Conservation (phyloP, 1,284 basidiomycete genomes). For the Neonothopanus nambi region DNA sequence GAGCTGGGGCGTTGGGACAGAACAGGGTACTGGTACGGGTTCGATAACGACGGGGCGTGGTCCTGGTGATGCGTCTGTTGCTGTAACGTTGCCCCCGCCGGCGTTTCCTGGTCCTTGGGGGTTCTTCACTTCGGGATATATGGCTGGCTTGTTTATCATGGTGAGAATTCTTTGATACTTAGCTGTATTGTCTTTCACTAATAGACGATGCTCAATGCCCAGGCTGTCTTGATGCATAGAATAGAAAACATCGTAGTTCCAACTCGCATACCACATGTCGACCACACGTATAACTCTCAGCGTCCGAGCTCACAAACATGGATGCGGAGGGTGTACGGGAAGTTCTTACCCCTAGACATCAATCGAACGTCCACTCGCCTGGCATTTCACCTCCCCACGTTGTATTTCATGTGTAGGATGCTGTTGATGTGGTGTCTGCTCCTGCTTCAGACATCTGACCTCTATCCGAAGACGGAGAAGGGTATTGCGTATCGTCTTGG, state of each 20-base stretch:
- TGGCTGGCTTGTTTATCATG: slow-evolving; percentile 62
- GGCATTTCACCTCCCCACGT: slow-evolving; percentile 58
- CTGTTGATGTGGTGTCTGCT: slow-evolving; percentile 57
- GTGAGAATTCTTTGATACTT: slow-evolving; percentile 39
- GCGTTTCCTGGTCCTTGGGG: slow-evolving; percentile 60
- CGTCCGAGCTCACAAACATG: slow-evolving; percentile 26
- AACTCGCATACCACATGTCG: slow-evolving; percentile 38
- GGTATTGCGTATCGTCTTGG: slow-evolving; percentile 37
- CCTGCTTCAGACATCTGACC: slow-evolving; percentile 54
- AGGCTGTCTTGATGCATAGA: slow-evolving; percentile 70
- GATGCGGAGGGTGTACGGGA: slow-evolving; percentile 32
- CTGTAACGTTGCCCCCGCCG: slow-evolving; percentile 13
- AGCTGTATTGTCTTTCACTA: slow-evolving; percentile 13
- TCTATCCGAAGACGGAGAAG: slow-evolving; percentile 35
- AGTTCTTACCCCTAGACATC: slow-evolving; percentile 63
- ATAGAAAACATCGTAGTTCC: slow-evolving; percentile 77
- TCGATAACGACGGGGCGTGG: neutral
- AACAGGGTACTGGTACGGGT: too few species aligned
- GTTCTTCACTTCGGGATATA: slow-evolving; percentile 71
- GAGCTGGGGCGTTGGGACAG: too few species aligned
- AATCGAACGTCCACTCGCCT: slow-evolving; percentile 58
- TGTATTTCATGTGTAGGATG: slow-evolving; percentile 57
- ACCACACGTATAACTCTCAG: slow-evolving; percentile 10
- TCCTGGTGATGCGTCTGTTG: neutral
- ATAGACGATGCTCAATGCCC: slow-evolving; percentile 9